Percentiles rank a stretch among this genome's conserved stretches.
Evolutionary conservation across 2,329 filamentous ascomycete species (phyloP).

Genomic region (Sporothrix dimorphospora): DNA sequence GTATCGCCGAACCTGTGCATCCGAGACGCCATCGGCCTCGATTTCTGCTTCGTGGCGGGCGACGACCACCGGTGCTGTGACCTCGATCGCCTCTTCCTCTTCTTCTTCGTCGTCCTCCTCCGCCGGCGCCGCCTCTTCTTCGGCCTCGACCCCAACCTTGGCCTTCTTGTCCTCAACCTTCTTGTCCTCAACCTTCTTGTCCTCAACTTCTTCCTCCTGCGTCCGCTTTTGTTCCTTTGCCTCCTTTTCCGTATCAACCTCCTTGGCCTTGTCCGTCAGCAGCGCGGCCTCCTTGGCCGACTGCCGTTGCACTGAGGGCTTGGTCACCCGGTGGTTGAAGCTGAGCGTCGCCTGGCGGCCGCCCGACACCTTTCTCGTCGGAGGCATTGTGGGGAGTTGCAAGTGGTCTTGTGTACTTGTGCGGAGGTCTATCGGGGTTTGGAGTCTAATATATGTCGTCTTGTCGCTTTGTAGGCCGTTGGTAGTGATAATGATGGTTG

Average conservation of each 20-base stretch:
- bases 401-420: background rate
- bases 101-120: background rate
- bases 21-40: conserved; percentile 65
- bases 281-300: conserved; percentile 51
- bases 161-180: conserved; percentile 4
- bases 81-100: conserved; percentile 37
- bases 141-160: background rate
- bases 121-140: background rate
- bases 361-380: conserved; percentile 53
- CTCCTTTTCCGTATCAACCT: conserved; percentile 34
- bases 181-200: conserved; percentile 7
- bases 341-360: conserved; percentile 60
- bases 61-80: conserved; percentile 36
- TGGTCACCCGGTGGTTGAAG: conserved; percentile 62
- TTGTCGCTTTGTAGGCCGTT: background rate
- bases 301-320: conserved; percentile 48
- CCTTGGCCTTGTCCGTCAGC: conserved; percentile 29
- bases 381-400: conserved; percentile 44
- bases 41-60: conserved; percentile 52
- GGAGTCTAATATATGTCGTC: background rate
- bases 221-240: conserved; percentile 33
- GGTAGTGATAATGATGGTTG: background rate
- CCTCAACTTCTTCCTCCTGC: conserved; percentile 1
- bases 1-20: conserved; percentile 73
- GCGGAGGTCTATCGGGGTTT: background rate